A percentile compares a stretch with the other conserved stretches of the same genome.
Conservation (phyloP, 2,329 filamentous ascomycete genomes). For the Pseudonectria foliicola region DNA sequence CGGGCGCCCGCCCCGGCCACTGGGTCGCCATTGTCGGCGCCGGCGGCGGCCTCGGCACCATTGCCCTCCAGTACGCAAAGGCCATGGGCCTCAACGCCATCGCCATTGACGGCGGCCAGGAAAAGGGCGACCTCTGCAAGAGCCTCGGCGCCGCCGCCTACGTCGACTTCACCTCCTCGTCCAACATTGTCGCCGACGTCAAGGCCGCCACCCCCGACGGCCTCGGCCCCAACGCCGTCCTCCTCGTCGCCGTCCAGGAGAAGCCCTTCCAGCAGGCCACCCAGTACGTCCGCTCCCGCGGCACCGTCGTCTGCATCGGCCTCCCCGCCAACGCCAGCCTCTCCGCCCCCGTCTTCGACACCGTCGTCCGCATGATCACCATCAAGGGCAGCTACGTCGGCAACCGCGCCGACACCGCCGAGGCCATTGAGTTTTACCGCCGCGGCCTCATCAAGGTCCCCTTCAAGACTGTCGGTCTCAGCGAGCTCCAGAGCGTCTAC, state of each 20-base stretch:
- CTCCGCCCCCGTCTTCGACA: conserved; percentile 80
- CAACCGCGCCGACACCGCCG: conserved; percentile 78
- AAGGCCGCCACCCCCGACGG: conserved; percentile 73
- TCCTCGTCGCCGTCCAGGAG: conserved; percentile 80
- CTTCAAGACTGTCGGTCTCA: conserved; percentile 77
- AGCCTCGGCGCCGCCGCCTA: conserved; percentile 65
- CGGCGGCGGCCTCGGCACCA: conserved; percentile 70
- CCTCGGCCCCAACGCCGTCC: conserved; percentile 77
- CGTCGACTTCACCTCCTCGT: conserved; percentile 71
- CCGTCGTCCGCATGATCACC: conserved; percentile 80
- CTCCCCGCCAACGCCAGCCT: conserved; percentile 75
- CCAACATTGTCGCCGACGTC: conserved; percentile 77
- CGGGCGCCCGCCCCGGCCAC: conserved; percentile 65
- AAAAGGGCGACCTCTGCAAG: conserved; percentile 67
- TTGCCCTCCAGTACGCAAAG: conserved; percentile 81
- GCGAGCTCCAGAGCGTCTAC: conserved; percentile 74
- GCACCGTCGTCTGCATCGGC: conserved; percentile 82
- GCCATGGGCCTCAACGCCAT: conserved; percentile 81
- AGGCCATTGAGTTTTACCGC: conserved; percentile 85
- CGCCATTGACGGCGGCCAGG: conserved; percentile 75
- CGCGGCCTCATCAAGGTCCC: conserved; percentile 80
- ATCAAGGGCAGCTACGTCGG: conserved; percentile 94
- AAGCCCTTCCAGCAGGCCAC: conserved; percentile 94
- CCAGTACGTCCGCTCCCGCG: conserved; percentile 76
- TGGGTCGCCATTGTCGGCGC: conserved; percentile 80